Evolutionary conservation across 306 rosid species (phyloP).

Genomic region (Comarum palustre): DNA sequence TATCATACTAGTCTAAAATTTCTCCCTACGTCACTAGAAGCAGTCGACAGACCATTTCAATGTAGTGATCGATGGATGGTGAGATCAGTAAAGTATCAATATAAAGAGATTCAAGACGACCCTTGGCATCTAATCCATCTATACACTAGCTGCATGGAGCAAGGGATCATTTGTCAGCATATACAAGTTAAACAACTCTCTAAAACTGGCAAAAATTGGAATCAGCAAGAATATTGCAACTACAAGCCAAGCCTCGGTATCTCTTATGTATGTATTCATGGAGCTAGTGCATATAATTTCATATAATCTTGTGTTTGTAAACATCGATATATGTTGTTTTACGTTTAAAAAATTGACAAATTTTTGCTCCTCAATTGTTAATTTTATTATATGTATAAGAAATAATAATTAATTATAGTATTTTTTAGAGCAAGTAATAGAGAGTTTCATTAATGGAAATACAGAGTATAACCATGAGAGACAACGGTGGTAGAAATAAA

Average conservation of each 20-base stretch:
- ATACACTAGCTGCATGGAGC: background rate
- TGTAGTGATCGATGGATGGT: too few species aligned
- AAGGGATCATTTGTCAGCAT: background rate
- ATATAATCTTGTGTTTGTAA: conserved; percentile 2
- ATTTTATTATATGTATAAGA: too few species aligned
- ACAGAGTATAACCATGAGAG: too few species aligned
- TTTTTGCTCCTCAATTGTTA: too few species aligned
- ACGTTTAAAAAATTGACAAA: too few species aligned
- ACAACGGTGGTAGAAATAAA: too few species aligned
- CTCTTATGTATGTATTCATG: background rate
- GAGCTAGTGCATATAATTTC: background rate
- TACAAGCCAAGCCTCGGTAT: background rate
- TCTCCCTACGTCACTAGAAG: too few species aligned
- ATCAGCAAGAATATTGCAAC: background rate
- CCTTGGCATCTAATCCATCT: background rate
- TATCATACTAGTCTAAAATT: too few species aligned
- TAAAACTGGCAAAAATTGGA: background rate
- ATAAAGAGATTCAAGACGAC: background rate
- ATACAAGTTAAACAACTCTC: background rate
- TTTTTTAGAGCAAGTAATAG: too few species aligned
- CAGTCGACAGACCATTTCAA: background rate
- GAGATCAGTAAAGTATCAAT: background rate
- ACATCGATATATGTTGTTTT: background rate
- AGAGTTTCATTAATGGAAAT: too few species aligned
- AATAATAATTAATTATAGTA: too few species aligned